These are phyloP conservation scores for Collybia nuda DNA, from an alignment of 768 basidiomycete genomes.

Conservation along the genomic window DNA sequence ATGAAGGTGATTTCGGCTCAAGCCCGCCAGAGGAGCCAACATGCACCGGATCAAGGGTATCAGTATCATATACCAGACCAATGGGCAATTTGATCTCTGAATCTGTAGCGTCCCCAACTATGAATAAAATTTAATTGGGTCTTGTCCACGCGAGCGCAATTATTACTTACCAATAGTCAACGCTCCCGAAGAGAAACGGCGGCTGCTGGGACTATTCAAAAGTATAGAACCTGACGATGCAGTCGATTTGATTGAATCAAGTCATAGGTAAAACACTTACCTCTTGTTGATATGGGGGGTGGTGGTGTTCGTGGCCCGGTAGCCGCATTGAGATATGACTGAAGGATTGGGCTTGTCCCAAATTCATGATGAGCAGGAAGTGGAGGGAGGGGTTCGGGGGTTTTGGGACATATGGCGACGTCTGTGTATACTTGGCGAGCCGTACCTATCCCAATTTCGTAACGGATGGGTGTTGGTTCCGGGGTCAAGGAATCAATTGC, in stretches of 20 bases:
- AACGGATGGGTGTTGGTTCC: neutral
- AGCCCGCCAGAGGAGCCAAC: neutral
- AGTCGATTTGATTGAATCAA: neutral
- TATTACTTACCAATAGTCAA: neutral
- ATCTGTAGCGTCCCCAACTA: constrained; percentile 1
- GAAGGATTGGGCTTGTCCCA: constrained; percentile 1
- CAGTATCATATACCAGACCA: neutral
- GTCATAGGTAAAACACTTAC: neutral
- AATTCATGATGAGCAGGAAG: neutral
- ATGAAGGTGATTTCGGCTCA: too few species aligned
- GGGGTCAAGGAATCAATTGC: constrained; percentile 1
- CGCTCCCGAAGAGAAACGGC: constrained; percentile 2
- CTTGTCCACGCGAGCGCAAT: neutral
- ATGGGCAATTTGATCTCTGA: neutral
- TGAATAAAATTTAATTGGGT: neutral
- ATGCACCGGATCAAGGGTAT: neutral
- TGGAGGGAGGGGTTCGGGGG: constrained; percentile 1
- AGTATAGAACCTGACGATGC: too few species aligned
- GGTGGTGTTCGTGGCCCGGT: constrained; percentile 1
- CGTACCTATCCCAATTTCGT: neutral
- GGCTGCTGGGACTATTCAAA: neutral
- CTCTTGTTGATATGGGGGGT: neutral
- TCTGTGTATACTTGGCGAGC: neutral
- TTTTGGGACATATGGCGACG: neutral
- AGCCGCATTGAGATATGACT: neutral